Base-by-base conservation (phyloP, 768 basidiomycete species). In the Suillus variegatus region DNA sequence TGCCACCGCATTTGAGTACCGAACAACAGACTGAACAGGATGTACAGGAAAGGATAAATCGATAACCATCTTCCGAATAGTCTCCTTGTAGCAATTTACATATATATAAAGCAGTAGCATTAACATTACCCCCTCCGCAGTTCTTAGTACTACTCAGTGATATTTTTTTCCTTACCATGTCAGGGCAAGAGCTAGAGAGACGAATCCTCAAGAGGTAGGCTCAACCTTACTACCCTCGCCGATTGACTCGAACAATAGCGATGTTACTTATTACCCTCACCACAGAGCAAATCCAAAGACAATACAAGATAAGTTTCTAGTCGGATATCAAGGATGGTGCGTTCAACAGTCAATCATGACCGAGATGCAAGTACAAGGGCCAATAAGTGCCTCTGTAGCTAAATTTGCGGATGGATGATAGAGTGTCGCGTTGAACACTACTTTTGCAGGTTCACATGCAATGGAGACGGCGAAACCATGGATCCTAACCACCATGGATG, bases 261-360 rank as follows among this genome's bases (percentile, higher is more conserved):
- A 49, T 47, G 47, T 49, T 49, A 12, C 47, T 49, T 49, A 49
- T 57, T 6, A 49, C 35, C n/a, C 6, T 58, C 35, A 43, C n/a
- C 14, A 36, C 64, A 82, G 90, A 67, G 88, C 89, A 10, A 83
- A 91, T 72, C 86, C 93, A 28, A 83, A 83, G 7, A 92, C 91
- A 10, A 92, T 95, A 55, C 90, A 92, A 64, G 86, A 92, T 78
- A 95, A 94, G 72, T 86, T 93, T 69, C 77, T 95, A 36, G 90
- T 94, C 0, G 93, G 93, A 41, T 94, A 94, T 75, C 93, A 94
- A 77, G 93, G 92, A 74, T 94, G 93, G 93, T 92, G 61, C 64
- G 85, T 70, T 22, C 47, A 22, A n/a, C 12, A n/a, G 46, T n/a
- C 35, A n/a, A 36, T 36, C 16, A 22, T 25, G 14, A 13, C 55